Conservation (phyloP, 305 asterid genomes). For the Lippia alba region DNA sequence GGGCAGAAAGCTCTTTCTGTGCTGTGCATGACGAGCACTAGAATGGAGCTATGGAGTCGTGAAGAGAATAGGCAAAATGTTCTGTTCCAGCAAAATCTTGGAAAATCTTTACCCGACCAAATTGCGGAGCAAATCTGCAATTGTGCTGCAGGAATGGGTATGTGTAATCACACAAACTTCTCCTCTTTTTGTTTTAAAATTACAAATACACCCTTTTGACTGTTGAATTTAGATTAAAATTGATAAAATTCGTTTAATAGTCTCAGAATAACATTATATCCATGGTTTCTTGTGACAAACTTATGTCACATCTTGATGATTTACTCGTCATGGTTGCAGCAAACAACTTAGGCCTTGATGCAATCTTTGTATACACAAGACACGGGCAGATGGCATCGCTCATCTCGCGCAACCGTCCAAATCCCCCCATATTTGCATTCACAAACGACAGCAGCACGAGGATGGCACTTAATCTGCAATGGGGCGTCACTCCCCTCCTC, state of each 20-base stretch:
- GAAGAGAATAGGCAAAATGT: conserved; percentile 62
- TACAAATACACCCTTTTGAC: not conserved
- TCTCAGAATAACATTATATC: too few species aligned
- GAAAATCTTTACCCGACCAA: conserved; percentile 60
- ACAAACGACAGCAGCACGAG: conserved; percentile 64
- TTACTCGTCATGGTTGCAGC: conserved; percentile 49
- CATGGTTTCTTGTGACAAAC: not conserved
- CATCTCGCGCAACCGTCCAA: conserved; percentile 78
- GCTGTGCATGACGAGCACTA: conserved; percentile 63
- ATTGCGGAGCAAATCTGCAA: conserved; percentile 81
- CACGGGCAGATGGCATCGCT: conserved; percentile 86
- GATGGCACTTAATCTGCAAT: conserved; percentile 74
- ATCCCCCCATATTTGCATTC: conserved; percentile 82
- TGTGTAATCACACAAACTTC: conserved; percentile 1
- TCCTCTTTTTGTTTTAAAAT: not conserved
- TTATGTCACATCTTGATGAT: not conserved
- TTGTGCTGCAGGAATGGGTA: conserved; percentile 84
- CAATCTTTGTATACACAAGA: conserved; percentile 79
- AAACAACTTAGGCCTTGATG: conserved; percentile 75
- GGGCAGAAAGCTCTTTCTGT: conserved; percentile 80
- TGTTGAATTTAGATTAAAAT: not conserved
- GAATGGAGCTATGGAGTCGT: conserved; percentile 79
- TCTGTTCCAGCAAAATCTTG: conserved; percentile 46
- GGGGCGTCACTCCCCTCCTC: conserved; percentile 81
- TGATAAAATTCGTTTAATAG: too few species aligned